Evolutionary conservation across 768 basidiomycete species (phyloP).

Genomic region (Suillus subaureus): DNA sequence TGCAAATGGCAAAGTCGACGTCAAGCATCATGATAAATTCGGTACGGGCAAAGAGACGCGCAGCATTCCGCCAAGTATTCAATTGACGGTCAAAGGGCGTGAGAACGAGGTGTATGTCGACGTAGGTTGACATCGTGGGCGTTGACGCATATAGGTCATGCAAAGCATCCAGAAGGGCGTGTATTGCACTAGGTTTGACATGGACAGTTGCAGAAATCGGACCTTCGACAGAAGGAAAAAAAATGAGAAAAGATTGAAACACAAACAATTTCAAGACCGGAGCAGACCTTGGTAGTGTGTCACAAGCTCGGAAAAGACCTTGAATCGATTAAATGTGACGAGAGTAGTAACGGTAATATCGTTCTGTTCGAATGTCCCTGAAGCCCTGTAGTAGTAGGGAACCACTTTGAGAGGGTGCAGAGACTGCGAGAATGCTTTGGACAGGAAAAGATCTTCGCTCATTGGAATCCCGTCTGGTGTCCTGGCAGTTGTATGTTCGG

Average conservation of each 20-base stretch:
- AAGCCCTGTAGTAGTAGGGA: conserved; percentile 80
- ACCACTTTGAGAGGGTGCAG: conserved; percentile 77
- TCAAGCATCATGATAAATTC: conserved; percentile 90
- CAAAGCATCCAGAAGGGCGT: conserved; percentile 59
- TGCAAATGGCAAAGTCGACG: conserved; percentile 85
- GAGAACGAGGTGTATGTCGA: conserved; percentile 86
- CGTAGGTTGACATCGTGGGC: conserved; percentile 62
- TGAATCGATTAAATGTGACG: conserved; percentile 78
- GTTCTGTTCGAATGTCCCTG: conserved; percentile 52
- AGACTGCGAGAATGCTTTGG: conserved; percentile 68
- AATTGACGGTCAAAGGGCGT: conserved; percentile 83
- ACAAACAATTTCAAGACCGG: conserved; percentile 1
- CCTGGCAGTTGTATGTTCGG: conserved; percentile 3
- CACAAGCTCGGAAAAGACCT: conserved; percentile 70
- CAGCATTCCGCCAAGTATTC: conserved; percentile 89
- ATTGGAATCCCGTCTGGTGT: conserved; percentile 21
- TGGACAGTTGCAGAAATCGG: conserved; percentile 87
- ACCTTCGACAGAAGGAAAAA: conserved; percentile 43
- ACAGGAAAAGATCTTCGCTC: conserved; percentile 56
- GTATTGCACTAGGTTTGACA: conserved; percentile 46
- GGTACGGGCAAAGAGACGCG: conserved; percentile 81
- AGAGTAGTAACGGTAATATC: conserved; percentile 88
- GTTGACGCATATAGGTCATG: conserved; percentile 69
- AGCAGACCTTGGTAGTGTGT: conserved; percentile 72
- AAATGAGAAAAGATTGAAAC: background rate